Conservation (phyloP, 2,329 filamentous ascomycete species). For the Phialophora tarda region DNA sequence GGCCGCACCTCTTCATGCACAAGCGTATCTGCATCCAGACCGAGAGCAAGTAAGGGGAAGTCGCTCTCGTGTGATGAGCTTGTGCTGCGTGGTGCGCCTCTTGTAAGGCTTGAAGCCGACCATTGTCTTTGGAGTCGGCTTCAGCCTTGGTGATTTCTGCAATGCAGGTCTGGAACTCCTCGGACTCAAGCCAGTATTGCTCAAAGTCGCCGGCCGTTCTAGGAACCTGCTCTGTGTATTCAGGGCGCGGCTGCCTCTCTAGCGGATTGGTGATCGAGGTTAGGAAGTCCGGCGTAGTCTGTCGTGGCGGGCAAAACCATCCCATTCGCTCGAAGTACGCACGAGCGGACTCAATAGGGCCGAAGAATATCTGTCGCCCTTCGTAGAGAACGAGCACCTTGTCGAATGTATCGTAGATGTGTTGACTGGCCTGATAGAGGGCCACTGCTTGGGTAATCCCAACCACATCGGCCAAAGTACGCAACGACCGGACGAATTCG, state of each 20-base stretch:
- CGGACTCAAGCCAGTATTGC: constrained; percentile 45
- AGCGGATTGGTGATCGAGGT: constrained; percentile 67
- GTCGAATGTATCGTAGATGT: constrained; percentile 66
- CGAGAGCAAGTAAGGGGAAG: constrained; percentile 61
- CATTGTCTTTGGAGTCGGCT: constrained; percentile 54
- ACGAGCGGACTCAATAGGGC: constrained; percentile 61
- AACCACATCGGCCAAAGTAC: constrained; percentile 55
- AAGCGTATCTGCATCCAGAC: constrained; percentile 62
- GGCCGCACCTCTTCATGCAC: constrained; percentile 64
- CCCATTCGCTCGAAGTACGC: constrained; percentile 70
- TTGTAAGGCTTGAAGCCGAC: constrained; percentile 61
- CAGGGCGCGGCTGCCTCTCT: constrained; percentile 52
- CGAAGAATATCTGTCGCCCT: constrained; percentile 70
- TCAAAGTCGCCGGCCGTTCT: constrained; percentile 57
- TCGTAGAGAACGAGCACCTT: constrained; percentile 72
- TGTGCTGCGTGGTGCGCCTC: constrained; percentile 61
- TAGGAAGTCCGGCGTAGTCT: constrained; percentile 69
- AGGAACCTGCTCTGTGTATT: constrained; percentile 52
- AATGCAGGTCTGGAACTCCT: constrained; percentile 20
- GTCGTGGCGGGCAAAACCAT: constrained; percentile 66
- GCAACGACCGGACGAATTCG: constrained; percentile 61
- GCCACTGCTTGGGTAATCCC: constrained; percentile 60
- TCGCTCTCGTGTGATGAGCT: constrained; percentile 58
- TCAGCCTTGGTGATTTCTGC: constrained; percentile 59
- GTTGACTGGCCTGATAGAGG: constrained; percentile 61